A percentile compares a stretch with the other conserved stretches of the same genome.
Conservation (phyloP, 345 rosid species). For the Isatis tinctoria region DNA sequence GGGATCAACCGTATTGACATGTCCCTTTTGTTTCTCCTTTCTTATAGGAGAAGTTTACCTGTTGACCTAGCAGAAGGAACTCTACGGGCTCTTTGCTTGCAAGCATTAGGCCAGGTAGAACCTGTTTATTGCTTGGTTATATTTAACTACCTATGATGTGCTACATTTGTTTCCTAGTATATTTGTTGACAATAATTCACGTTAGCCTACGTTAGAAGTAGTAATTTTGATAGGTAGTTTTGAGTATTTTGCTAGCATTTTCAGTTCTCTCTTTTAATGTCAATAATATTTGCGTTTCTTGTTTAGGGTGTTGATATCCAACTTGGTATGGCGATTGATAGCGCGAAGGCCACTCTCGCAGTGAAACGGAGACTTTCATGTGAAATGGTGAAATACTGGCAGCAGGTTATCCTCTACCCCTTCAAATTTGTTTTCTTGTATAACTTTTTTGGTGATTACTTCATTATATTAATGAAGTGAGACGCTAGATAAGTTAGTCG, state of each 20-base stretch:
- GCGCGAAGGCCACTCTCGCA: conserved; percentile 96
- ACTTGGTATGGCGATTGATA: conserved; percentile 98
- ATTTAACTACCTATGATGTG: background rate
- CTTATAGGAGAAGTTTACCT: conserved; percentile 77
- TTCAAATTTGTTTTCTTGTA: background rate
- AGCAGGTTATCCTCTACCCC: conserved; percentile 61
- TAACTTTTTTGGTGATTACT: background rate
- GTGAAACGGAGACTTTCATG: conserved; percentile 99
- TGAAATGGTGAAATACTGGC: conserved; percentile 99
- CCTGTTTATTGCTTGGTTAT: background rate
- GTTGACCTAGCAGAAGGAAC: conserved; percentile 94
- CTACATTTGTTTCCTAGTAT: conserved; percentile 2
- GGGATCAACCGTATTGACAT: background rate
- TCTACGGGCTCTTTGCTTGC: conserved; percentile 88
- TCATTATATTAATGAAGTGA: background rate
- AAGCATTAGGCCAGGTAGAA: conserved; percentile 91
- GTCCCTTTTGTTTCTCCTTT: conserved; percentile 1
- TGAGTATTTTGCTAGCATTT: background rate
- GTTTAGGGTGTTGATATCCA: conserved; percentile 91
- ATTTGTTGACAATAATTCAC: background rate
- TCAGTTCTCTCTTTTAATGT: background rate
- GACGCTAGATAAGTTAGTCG: background rate
- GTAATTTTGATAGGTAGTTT: background rate
- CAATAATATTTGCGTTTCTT: conserved; percentile 7
- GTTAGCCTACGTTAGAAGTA: background rate